Evolutionary conservation across 2,329 filamentous ascomycete genomes (phyloP).

Genomic region (Pseudocercospora crystallina): DNA sequence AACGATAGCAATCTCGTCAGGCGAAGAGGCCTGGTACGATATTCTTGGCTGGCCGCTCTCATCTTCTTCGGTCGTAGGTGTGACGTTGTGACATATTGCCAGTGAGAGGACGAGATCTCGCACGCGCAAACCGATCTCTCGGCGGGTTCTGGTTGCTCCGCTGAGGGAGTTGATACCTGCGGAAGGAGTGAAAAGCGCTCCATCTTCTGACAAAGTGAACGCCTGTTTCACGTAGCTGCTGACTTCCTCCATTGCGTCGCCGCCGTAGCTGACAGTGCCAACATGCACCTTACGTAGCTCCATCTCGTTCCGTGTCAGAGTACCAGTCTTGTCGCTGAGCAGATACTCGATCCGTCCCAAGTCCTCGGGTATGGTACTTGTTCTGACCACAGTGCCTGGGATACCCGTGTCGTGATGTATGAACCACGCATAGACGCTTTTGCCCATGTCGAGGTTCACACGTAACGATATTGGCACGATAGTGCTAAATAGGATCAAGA

Average conservation of each 20-base stretch:
- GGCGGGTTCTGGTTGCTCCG: constrained; percentile 70
- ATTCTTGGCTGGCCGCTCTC: constrained; percentile 69
- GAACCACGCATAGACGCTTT: constrained; percentile 92
- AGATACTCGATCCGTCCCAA: constrained; percentile 94
- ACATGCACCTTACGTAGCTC: constrained; percentile 99
- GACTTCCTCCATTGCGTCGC: constrained; percentile 98
- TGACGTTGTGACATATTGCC: constrained; percentile 95
- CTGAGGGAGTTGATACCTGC: constrained; percentile 59
- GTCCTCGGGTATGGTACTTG: constrained; percentile 96
- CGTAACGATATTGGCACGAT: constrained; percentile 96
- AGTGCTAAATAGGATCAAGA: constrained; percentile 96
- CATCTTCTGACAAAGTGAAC: constrained; percentile 57
- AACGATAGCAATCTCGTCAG: constrained; percentile 97
- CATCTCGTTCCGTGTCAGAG: constrained; percentile 78
- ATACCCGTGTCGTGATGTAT: constrained; percentile 91
- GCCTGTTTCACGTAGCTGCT: constrained; percentile 80
- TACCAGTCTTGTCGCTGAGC: constrained; percentile 97
- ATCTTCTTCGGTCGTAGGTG: constrained; percentile 82
- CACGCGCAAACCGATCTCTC: constrained; percentile 91
- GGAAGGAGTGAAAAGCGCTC: constrained; percentile 69
- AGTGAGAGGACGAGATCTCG: constrained; percentile 90
- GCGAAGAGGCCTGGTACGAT: constrained; percentile 93
- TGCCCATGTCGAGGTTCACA: constrained; percentile 95
- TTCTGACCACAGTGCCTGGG: constrained; percentile 86
- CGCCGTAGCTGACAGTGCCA: constrained; percentile 95